A percentile compares a stretch with the other conserved stretches of the same genome.
Conservation (phyloP, 1,284 basidiomycete species). For the Heliocybe sulcata region DNA sequence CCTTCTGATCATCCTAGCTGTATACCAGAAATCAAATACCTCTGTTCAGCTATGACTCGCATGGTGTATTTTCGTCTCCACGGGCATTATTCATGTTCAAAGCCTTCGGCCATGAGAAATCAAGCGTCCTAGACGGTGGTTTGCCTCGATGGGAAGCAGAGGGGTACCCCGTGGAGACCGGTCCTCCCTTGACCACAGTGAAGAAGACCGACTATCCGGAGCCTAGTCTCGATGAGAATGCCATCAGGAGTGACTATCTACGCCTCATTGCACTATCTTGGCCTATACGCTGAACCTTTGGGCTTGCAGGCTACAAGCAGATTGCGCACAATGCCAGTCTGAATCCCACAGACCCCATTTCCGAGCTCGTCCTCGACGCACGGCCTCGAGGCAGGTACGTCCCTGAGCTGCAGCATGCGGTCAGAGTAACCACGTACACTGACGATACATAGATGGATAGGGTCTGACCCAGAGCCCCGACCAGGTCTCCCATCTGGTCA, state of each 20-base stretch:
- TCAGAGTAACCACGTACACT: neutral
- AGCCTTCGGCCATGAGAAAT: slow-evolving; percentile 78
- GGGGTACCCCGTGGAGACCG: slow-evolving; percentile 56
- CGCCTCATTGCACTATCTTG: slow-evolving; percentile 12
- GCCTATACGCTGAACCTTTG: slow-evolving; percentile 11
- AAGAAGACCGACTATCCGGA: slow-evolving; percentile 38
- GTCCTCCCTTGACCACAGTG: slow-evolving; percentile 21
- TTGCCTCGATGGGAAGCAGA: slow-evolving; percentile 80
- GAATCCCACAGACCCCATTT: slow-evolving; percentile 34
- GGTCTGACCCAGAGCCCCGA: slow-evolving; percentile 85
- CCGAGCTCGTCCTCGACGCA: slow-evolving; percentile 84
- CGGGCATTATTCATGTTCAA: slow-evolving; percentile 91
- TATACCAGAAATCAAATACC: slow-evolving; percentile 5
- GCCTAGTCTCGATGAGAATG: slow-evolving; percentile 41
- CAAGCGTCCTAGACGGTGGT: slow-evolving; percentile 86
- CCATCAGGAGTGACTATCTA: slow-evolving; percentile 52
- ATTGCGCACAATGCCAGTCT: slow-evolving; percentile 68
- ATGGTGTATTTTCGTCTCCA: slow-evolving; percentile 86
- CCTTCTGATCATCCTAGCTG: slow-evolving; percentile 2
- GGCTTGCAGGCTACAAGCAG: slow-evolving; percentile 74
- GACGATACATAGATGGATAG: slow-evolving; percentile 53
- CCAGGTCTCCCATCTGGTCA: slow-evolving; percentile 87
- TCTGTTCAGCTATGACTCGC: slow-evolving; percentile 68
- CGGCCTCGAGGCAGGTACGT: slow-evolving; percentile 69
- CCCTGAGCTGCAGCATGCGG: neutral